Percentiles rank a stretch among this genome's conserved stretches.
These are phyloP conservation scores for Fusarium sp. DNA, from an alignment of 2,329 filamentous ascomycete genomes.

Conservation along the genomic window DNA sequence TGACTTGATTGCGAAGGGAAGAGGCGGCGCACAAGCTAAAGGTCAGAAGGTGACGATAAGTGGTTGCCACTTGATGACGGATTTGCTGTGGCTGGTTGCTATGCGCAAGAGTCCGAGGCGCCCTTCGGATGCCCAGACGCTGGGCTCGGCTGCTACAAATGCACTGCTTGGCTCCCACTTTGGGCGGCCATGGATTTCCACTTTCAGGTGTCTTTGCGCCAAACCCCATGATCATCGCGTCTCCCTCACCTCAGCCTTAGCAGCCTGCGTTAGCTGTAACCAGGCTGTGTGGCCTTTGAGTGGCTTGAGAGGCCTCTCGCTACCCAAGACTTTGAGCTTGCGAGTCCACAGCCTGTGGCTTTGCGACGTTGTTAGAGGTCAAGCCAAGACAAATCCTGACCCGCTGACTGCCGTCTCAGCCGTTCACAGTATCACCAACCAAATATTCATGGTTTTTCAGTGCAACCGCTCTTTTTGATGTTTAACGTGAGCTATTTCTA, in stretches of 20 bases:
- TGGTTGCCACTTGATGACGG: constrained; percentile 46
- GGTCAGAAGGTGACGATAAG: constrained; percentile 18
- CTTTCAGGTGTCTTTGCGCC: constrained; percentile 13
- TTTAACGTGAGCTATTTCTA: neutral
- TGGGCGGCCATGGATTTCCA: constrained; percentile 17
- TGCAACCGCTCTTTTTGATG: neutral
- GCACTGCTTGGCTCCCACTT: constrained; percentile 7
- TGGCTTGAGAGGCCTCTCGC: constrained; percentile 35
- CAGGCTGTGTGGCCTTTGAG: neutral
- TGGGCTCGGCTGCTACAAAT: constrained; percentile 13
- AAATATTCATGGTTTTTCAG: neutral
- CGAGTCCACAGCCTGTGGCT: constrained; percentile 31
- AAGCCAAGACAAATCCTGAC: constrained; percentile 13
- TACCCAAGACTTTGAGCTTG: neutral
- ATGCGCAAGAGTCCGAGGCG: neutral
- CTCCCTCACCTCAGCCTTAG: constrained; percentile 5
- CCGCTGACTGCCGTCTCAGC: constrained; percentile 1
- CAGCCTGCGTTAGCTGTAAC: constrained; percentile 4
- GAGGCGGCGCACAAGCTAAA: constrained; percentile 18
- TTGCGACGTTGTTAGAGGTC: constrained; percentile 1
- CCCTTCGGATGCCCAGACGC: neutral
- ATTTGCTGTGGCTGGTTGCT: constrained; percentile 41
- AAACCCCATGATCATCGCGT: neutral
- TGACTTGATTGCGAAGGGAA: constrained; percentile 18
- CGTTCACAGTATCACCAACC: neutral